phyloP scores from a whole-genome alignment of 441 rosid species.

The Jatropha multifida region DNA sequence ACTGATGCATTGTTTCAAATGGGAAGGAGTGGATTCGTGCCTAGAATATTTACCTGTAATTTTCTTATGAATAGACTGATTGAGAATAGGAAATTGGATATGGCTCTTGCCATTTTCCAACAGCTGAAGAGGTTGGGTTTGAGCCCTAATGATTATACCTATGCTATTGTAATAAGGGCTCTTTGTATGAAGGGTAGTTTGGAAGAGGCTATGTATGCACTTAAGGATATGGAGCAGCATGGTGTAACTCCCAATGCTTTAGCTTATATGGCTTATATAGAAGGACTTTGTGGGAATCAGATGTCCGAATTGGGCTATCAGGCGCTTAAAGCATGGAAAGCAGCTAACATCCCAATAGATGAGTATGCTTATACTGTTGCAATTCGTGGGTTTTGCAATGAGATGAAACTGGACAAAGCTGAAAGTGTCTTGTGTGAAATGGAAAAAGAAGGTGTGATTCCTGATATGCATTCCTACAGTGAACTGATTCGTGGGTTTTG shows the following conservation, averaged over 20 bases:
- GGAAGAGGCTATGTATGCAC: constrained; percentile 39
- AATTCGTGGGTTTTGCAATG: constrained; percentile 57
- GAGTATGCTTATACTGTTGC: constrained; percentile 42
- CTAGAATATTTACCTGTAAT: constrained; percentile 52
- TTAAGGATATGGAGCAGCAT: constrained; percentile 47
- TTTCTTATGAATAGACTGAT: constrained; percentile 62
- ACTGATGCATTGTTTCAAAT: constrained; percentile 45
- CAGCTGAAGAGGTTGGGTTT: constrained; percentile 54
- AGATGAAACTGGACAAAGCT: constrained; percentile 59
- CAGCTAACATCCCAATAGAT: constrained; percentile 31
- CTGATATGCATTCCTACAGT: constrained; percentile 42
- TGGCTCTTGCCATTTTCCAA: constrained; percentile 43
- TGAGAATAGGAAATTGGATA: constrained; percentile 37
- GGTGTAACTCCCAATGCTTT: constrained; percentile 40
- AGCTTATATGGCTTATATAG: constrained; percentile 54
- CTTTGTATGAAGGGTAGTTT: constrained; percentile 42
- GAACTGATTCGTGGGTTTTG: constrained; percentile 50
- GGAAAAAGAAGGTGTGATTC: constrained; percentile 48
- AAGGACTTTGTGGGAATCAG: constrained; percentile 57
- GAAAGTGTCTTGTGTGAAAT: constrained; percentile 43
- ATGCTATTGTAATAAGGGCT: neutral
- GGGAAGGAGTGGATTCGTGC: constrained; percentile 36
- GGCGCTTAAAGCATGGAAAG: constrained; percentile 31
- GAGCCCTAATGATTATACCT: constrained; percentile 31
- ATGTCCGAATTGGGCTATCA: constrained; percentile 42